Conservation (phyloP, 495 filamentous ascomycete species). For the Hyaloscypha finlandica region DNA sequence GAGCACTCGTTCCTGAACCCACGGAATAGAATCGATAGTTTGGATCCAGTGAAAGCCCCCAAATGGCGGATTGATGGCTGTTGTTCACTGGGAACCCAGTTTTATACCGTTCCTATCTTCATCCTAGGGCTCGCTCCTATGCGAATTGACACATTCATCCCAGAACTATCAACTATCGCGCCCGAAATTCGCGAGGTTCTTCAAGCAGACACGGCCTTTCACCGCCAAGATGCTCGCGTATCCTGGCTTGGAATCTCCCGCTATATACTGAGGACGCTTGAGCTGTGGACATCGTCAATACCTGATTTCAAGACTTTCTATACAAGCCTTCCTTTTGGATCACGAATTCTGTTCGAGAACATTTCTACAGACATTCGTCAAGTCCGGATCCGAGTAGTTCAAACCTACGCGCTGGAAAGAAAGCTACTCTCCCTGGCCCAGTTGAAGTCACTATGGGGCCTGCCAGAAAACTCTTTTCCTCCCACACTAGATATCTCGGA, state of each 20-base stretch:
- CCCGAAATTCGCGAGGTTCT: not conserved
- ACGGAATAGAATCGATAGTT: too few species aligned
- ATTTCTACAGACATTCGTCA: conserved; percentile 3
- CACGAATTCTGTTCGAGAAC: conserved; percentile 13
- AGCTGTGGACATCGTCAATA: conserved; percentile 6
- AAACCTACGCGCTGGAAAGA: conserved; percentile 13
- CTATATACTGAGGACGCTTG: conserved; percentile 15
- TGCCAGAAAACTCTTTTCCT: not conserved
- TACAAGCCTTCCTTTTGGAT: conserved; percentile 16
- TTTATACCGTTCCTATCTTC: conserved; percentile 30
- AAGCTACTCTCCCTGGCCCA: conserved; percentile 2
- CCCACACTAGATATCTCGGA: too few species aligned
- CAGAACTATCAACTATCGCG: conserved; percentile 6
- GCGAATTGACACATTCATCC: conserved; percentile 23
- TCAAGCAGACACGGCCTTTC: not conserved
- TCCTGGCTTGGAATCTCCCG: conserved; percentile 7
- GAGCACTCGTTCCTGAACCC: too few species aligned
- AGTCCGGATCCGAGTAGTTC: conserved; percentile 1
- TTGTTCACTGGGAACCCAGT: conserved; percentile 35
- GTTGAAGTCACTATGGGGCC: not conserved
- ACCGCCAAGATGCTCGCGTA: not conserved
- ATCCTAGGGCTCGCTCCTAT: conserved; percentile 2
- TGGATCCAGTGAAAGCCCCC: too few species aligned
- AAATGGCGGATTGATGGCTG: too few species aligned
- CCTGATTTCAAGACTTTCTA: conserved; percentile 6